These are phyloP conservation scores for Penicillium sp. DNA, from an alignment of 2,329 filamentous ascomycete genomes.

Conservation along the genomic window DNA sequence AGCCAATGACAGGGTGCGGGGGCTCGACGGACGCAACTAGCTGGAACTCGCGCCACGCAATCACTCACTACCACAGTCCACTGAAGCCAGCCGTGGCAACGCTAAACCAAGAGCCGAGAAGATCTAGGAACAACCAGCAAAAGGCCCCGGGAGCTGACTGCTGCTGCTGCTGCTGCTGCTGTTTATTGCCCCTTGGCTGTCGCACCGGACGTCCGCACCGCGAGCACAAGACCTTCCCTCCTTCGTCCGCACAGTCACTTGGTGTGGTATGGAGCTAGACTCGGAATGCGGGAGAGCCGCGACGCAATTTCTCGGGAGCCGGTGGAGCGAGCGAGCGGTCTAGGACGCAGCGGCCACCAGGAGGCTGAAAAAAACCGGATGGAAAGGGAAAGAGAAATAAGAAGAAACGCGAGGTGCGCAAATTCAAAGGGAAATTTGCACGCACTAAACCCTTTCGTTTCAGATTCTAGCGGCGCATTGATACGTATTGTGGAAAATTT, in stretches of 20 bases:
- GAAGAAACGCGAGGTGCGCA: background rate
- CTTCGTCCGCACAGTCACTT: background rate
- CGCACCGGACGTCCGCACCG: background rate
- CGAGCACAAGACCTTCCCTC: background rate
- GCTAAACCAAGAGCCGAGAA: background rate
- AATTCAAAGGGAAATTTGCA: background rate
- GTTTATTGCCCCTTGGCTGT: background rate
- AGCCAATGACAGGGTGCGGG: constrained; percentile 10
- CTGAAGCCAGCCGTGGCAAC: background rate
- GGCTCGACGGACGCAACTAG: constrained; percentile 1
- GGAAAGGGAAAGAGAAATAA: constrained; percentile 10
- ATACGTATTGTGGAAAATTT: background rate
- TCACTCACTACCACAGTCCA: background rate
- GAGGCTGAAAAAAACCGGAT: constrained; percentile 8
- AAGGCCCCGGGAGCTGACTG: background rate
- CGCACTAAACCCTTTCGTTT: background rate
- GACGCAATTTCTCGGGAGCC: constrained; percentile 3
- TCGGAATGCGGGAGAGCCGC: constrained; percentile 5
- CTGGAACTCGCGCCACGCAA: constrained; percentile 12
- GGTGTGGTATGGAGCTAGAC: background rate
- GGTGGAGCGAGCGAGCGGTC: constrained; percentile 6
- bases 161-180: background rate
- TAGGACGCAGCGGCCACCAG: constrained; percentile 1
- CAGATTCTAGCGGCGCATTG: background rate
- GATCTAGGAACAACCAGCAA: background rate